Percentiles rank a stretch among this genome's conserved stretches.
phyloP scores from a whole-genome alignment of 2,329 filamentous ascomycete species.

The Claviceps africana region DNA sequence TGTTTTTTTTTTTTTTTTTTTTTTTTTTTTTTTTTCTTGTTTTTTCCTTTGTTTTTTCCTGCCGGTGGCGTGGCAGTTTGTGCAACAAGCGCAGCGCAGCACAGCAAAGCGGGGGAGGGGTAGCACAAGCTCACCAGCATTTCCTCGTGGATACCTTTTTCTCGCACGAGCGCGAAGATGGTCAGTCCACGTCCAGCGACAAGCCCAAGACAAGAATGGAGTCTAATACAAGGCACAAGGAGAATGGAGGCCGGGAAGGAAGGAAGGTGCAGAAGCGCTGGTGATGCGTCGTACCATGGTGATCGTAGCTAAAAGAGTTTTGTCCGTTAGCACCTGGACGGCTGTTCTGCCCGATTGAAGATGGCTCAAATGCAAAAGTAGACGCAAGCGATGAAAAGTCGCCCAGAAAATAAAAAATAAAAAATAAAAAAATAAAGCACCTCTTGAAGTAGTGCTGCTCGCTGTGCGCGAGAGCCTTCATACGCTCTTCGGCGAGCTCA shows the following conservation, averaged over 20 bases:
- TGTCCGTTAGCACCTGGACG: neutral
- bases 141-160: slow-evolving; percentile 88
- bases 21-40: neutral
- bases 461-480: slow-evolving; percentile 72
- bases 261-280: neutral
- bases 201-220: neutral
- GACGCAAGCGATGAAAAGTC: no score
- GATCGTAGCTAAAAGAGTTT: slow-evolving; percentile 61
- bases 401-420: neutral
- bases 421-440: slow-evolving; percentile 27
- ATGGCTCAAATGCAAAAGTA: neutral
- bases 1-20: neutral
- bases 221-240: slow-evolving; percentile 13
- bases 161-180: neutral
- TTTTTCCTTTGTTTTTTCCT: neutral
- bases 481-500: slow-evolving; percentile 45
- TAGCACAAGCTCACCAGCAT: slow-evolving; percentile 63
- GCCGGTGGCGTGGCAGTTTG: neutral
- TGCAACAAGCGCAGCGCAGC: neutral
- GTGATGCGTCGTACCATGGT: slow-evolving; percentile 58
- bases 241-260: slow-evolving; percentile 2
- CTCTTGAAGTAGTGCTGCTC: slow-evolving; percentile 99
- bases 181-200: neutral
- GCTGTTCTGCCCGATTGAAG: neutral
- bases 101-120: slow-evolving; percentile 6